These are phyloP conservation scores for Penicillium crystallinum DNA, from an alignment of 495 filamentous ascomycete species.

Conservation along the genomic window DNA sequence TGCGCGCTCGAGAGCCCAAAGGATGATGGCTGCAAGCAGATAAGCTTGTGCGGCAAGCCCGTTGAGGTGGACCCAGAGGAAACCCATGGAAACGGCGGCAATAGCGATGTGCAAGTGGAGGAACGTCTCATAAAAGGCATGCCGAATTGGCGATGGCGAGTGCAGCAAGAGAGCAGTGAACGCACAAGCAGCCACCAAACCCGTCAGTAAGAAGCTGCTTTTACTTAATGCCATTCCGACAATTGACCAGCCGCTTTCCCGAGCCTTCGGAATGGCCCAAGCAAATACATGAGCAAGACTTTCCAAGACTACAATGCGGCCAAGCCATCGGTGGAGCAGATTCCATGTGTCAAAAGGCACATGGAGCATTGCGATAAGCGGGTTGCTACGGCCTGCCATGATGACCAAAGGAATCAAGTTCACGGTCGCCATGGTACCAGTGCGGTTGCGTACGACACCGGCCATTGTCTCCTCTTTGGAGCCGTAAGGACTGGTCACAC, in stretches of 20 bases:
- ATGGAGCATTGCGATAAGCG: constrained; percentile 57
- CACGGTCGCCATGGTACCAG: constrained; percentile 67
- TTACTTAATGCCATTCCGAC: constrained; percentile 43
- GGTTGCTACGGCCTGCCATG: constrained; percentile 65
- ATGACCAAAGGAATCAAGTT: constrained; percentile 75
- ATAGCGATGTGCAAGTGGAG: constrained; percentile 74
- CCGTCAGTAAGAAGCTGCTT: constrained; percentile 54
- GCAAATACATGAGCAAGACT: constrained; percentile 57
- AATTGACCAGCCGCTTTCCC: constrained; percentile 59
- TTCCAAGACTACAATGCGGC: constrained; percentile 65
- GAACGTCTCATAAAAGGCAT: constrained; percentile 96
- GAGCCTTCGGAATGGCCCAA: constrained; percentile 62
- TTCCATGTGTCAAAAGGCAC: constrained; percentile 77
- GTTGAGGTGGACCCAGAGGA: constrained; percentile 68
- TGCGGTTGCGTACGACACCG: constrained; percentile 62
- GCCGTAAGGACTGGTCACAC: constrained; percentile 61
- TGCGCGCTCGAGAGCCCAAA: constrained; percentile 75
- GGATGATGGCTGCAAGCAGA: constrained; percentile 58
- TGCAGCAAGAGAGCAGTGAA: constrained; percentile 56
- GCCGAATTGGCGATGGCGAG: constrained; percentile 71
- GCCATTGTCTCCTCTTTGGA: constrained; percentile 37
- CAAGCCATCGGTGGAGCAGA: constrained; percentile 74
- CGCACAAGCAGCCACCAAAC: constrained; percentile 43
- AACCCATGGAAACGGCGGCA: constrained; percentile 55
- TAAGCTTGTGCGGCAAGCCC: constrained; percentile 60